Conservation (phyloP, 495 filamentous ascomycete species). For the Neurospora sp. region DNA sequence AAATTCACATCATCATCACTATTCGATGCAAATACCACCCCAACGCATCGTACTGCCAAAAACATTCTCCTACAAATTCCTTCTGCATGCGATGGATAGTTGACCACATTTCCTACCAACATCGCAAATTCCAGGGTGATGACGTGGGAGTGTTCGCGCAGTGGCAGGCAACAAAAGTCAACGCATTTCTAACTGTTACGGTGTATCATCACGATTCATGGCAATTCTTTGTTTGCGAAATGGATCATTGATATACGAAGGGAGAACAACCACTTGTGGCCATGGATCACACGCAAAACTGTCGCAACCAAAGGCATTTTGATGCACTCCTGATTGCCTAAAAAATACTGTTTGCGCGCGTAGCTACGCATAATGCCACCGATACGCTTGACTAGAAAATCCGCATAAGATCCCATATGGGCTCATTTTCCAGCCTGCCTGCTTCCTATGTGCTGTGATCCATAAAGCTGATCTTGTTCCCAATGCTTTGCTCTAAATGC, state of each 20-base stretch:
- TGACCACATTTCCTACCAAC: neutral
- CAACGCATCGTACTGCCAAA: neutral
- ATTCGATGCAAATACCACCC: neutral
- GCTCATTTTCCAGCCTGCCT: neutral
- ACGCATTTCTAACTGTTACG: neutral
- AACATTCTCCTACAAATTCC: neutral
- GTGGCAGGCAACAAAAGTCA: neutral
- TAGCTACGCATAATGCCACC: neutral
- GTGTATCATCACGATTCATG: neutral
- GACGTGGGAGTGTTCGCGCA: neutral
- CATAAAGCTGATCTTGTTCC: neutral
- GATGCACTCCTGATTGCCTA: neutral
- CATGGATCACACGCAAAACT: neutral
- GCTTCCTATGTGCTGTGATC: neutral
- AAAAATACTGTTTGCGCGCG: neutral
- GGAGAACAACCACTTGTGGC: neutral
- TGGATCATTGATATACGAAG: neutral
- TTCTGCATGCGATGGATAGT: neutral
- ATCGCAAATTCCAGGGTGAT: neutral
- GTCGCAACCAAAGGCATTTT: neutral
- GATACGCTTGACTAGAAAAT: neutral
- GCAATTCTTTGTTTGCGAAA: neutral
- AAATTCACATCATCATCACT: neutral
- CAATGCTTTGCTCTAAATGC: neutral
- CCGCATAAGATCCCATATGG: neutral